Evolutionary conservation across 1,139 yeast species (phyloP).

Genomic region (Yamadazyma buinensis): DNA sequence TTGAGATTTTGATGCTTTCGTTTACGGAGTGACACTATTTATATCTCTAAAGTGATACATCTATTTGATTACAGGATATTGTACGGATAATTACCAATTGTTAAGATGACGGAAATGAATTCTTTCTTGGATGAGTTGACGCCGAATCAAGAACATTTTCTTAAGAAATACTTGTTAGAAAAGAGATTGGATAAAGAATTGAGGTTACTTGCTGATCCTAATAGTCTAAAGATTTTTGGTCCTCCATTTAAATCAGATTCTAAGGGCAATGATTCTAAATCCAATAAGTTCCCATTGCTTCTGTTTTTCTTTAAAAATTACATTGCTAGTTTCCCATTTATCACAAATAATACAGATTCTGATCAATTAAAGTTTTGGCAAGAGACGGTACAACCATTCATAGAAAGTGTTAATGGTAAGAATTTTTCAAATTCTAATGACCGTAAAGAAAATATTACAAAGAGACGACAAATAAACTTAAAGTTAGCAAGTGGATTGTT

Average conservation of each 20-base stretch:
- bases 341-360: constrained; percentile 43
- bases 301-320: constrained; percentile 62
- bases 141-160: constrained; percentile 75
- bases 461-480: constrained; percentile 60
- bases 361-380: constrained; percentile 69
- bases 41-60: no score
- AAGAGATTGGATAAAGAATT: constrained; percentile 62
- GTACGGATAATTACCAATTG: no score
- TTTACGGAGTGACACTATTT: no score
- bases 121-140: constrained; percentile 24
- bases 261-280: constrained; percentile 1
- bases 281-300: constrained; percentile 54
- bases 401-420: constrained; percentile 70
- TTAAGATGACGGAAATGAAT: not conserved
- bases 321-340: constrained; percentile 70
- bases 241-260: constrained; percentile 52
- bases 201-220: constrained; percentile 49
- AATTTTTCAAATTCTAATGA: constrained; percentile 65
- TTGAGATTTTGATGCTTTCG: not conserved
- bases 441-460: constrained; percentile 69
- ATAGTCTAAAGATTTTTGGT: constrained; percentile 66
- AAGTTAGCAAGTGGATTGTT: constrained; percentile 61
- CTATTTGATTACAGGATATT: no score
- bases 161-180: constrained; percentile 74
- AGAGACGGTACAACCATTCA: constrained; percentile 70